These are phyloP conservation scores for Phytophthora aleatoria DNA, from an alignment of 352 stramenopile species.

Conservation along the genomic window DNA sequence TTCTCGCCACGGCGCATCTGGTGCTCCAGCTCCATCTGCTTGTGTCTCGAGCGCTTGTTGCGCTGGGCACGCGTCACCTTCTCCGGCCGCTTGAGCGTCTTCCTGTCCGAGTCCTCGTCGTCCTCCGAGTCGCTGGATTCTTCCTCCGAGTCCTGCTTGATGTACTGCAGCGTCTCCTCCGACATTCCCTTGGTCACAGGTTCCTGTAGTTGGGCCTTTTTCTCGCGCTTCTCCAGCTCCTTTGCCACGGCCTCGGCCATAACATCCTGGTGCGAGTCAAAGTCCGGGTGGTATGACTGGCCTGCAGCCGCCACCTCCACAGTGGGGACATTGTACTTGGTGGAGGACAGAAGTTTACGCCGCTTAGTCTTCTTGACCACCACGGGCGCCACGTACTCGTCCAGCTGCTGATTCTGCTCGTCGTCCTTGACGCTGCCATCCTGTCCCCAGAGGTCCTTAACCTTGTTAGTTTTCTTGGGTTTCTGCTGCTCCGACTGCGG, in stretches of 20 bases:
- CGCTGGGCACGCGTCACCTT: constrained; percentile 74
- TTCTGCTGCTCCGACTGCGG: constrained; percentile 16
- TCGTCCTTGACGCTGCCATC: constrained; percentile 46
- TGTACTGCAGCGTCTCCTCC: constrained; percentile 80
- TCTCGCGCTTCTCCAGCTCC: constrained; percentile 69
- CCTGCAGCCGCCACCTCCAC: constrained; percentile 75
- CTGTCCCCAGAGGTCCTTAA: constrained; percentile 47
- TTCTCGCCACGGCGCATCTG: constrained; percentile 65
- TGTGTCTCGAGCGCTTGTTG: constrained; percentile 83
- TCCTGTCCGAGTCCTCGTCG: constrained; percentile 45
- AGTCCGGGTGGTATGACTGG: constrained; percentile 89
- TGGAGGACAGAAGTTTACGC: constrained; percentile 62
- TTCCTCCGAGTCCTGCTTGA: constrained; percentile 58
- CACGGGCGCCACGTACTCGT: constrained; percentile 67
- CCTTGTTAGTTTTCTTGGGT: constrained; percentile 25
- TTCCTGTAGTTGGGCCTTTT: constrained; percentile 47
- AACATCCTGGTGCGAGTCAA: constrained; percentile 80
- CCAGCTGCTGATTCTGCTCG: constrained; percentile 43
- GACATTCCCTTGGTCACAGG: constrained; percentile 66
- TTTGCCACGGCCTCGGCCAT: constrained; percentile 73
- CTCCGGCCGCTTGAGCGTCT: constrained; percentile 47
- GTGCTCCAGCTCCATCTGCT: constrained; percentile 79
- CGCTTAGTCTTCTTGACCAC: constrained; percentile 62
- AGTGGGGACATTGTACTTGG: constrained; percentile 70
- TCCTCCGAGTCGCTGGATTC: constrained; percentile 48